phyloP scores from a whole-genome alignment of 805 yeast species.

The Kuraishia ogatae region DNA sequence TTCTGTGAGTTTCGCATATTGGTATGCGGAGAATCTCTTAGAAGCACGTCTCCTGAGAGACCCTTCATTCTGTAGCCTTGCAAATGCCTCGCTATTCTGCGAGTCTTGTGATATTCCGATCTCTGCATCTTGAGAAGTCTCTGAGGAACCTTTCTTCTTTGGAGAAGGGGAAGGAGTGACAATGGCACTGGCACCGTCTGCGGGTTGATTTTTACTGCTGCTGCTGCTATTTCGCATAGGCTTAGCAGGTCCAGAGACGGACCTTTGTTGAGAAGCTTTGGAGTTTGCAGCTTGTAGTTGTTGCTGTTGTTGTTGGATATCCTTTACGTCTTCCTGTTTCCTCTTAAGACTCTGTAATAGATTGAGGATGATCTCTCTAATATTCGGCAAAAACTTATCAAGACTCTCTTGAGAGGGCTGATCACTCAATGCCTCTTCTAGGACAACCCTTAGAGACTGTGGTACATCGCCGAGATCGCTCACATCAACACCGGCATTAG shows the following conservation, averaged over 20 bases:
- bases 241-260: slow-evolving; percentile 18
- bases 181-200: not conserved
- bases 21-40: slow-evolving; percentile 88
- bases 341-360: slow-evolving; percentile 71
- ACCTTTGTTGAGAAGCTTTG: slow-evolving; percentile 7
- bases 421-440: slow-evolving; percentile 82
- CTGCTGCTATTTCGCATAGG: slow-evolving; percentile 3
- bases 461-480: slow-evolving; percentile 90
- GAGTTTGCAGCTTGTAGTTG: not conserved
- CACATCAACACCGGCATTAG: slow-evolving; percentile 70
- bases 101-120: not conserved
- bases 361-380: slow-evolving; percentile 77
- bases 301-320: slow-evolving; percentile 6
- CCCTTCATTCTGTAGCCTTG: slow-evolving; percentile 74
- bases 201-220: not conserved
- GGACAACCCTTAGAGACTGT: slow-evolving; percentile 60
- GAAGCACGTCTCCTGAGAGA: slow-evolving; percentile 89
- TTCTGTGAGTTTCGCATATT: slow-evolving; percentile 61
- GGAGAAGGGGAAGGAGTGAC: not conserved
- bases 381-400: slow-evolving; percentile 73
- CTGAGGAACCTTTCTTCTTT: not conserved
- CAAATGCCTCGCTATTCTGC: slow-evolving; percentile 46
- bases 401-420: slow-evolving; percentile 77
- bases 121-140: not conserved
- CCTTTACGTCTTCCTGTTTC: slow-evolving; percentile 50